phyloP scores from a whole-genome alignment of 2,329 filamentous ascomycete genomes.

The Sarocladium kiliense region DNA sequence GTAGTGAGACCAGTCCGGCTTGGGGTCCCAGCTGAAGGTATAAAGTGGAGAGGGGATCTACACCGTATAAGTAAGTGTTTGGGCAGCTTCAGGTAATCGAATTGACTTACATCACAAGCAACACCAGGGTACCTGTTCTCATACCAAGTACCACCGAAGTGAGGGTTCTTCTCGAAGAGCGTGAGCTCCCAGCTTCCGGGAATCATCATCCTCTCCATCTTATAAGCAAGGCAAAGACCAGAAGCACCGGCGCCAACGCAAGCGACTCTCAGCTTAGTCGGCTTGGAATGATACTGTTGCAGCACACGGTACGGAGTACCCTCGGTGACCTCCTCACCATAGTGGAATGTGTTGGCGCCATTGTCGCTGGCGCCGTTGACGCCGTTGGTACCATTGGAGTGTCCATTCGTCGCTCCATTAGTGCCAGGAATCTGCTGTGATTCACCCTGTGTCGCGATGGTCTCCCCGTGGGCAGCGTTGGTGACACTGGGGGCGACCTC shows the following conservation, averaged over 20 bases:
- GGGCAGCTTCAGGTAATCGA: no score
- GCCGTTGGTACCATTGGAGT: slow-evolving; percentile 6
- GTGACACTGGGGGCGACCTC: slow-evolving; percentile 10
- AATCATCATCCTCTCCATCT: slow-evolving; percentile 24
- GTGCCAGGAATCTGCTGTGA: neutral
- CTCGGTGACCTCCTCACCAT: slow-evolving; percentile 18
- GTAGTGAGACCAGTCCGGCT: slow-evolving; percentile 39
- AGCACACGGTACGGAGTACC: slow-evolving; percentile 22
- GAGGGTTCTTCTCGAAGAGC: slow-evolving; percentile 27
- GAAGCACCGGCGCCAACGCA: slow-evolving; percentile 25
- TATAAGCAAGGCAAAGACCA: slow-evolving; percentile 23
- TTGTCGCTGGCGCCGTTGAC: slow-evolving; percentile 11
- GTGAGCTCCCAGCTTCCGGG: slow-evolving; percentile 23
- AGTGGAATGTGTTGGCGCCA: slow-evolving; percentile 16
- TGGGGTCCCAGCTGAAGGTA: slow-evolving; percentile 54
- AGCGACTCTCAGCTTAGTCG: slow-evolving; percentile 25
- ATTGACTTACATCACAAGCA: slow-evolving; percentile 48
- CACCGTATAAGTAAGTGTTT: neutral
- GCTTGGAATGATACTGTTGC: slow-evolving; percentile 29
- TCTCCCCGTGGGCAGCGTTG: slow-evolving; percentile 11
- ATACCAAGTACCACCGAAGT: slow-evolving; percentile 45
- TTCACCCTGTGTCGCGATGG: slow-evolving; percentile 6
- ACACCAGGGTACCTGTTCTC: slow-evolving; percentile 45
- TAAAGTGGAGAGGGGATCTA: slow-evolving; percentile 51
- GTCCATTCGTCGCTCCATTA: no score